Percentiles rank a stretch among this genome's conserved stretches.
Evolutionary conservation across 1,284 basidiomycete genomes (phyloP).

Genomic region (Ganoderma multipileum): DNA sequence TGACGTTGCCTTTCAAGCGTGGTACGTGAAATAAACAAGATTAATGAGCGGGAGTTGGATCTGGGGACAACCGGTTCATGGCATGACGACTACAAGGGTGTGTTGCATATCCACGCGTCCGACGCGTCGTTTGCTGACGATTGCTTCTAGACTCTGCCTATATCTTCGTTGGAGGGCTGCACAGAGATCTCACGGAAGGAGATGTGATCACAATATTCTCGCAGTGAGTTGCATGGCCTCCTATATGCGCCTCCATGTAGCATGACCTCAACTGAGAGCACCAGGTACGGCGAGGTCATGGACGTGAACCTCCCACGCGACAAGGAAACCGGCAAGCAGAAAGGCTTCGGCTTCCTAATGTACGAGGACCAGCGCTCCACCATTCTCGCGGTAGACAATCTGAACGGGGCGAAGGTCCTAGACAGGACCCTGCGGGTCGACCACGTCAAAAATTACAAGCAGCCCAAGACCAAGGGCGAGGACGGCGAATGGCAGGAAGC

Average conservation of each 20-base stretch:
- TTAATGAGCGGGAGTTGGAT: slow-evolving; percentile 93
- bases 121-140: slow-evolving; percentile 9
- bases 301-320: slow-evolving; percentile 95
- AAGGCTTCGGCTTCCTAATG: slow-evolving; percentile 97
- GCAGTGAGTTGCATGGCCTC: slow-evolving; percentile 65
- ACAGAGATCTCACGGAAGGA: slow-evolving; percentile 92
- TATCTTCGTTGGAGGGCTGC: slow-evolving; percentile 89
- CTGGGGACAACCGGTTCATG: slow-evolving; percentile 83
- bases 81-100: slow-evolving; percentile 96
- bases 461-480: slow-evolving; percentile 80
- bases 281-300: slow-evolving; percentile 93
- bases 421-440: slow-evolving; percentile 91
- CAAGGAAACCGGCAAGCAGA: slow-evolving; percentile 87
- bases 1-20: slow-evolving; percentile 58
- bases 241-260: background rate
- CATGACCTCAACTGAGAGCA: slow-evolving; percentile 5
- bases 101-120: slow-evolving; percentile 27
- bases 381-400: slow-evolving; percentile 96
- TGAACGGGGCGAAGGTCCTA: slow-evolving; percentile 93
- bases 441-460: slow-evolving; percentile 94
- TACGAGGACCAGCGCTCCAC: slow-evolving; percentile 99
- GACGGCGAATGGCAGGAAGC: slow-evolving; percentile 91
- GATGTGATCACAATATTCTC: slow-evolving; percentile 98
- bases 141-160: slow-evolving; percentile 85
- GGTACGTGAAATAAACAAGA: slow-evolving; percentile 91